Evolutionary conservation across 2,329 filamentous ascomycete species (phyloP).

Genomic region (Metarhizium album): DNA sequence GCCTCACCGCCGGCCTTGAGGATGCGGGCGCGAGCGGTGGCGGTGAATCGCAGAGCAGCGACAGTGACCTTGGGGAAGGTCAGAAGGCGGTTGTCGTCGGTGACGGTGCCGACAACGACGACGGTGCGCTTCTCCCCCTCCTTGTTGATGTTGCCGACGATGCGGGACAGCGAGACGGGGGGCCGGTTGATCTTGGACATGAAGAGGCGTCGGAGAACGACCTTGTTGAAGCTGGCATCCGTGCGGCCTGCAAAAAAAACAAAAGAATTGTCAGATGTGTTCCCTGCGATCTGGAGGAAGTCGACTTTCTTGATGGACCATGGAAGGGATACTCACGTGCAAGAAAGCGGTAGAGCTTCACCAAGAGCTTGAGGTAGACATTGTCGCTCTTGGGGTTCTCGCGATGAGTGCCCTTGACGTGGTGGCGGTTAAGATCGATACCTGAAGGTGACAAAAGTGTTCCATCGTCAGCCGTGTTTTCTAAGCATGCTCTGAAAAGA

Average conservation of each 20-base stretch:
- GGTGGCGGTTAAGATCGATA: constrained; percentile 63
- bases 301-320: no score
- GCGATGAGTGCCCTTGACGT: constrained; percentile 66
- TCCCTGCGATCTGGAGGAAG: no score
- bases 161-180: constrained; percentile 87
- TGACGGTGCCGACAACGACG: constrained; percentile 89
- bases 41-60: constrained; percentile 92
- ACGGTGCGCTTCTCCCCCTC: constrained; percentile 70
- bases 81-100: constrained; percentile 92
- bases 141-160: constrained; percentile 59
- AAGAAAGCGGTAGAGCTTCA: constrained; percentile 97
- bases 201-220: constrained; percentile 91
- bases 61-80: constrained; percentile 85
- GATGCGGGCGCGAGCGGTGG: constrained; percentile 90
- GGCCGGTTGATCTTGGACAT: constrained; percentile 98
- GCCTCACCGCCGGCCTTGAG: constrained; percentile 87
- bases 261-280: neutral
- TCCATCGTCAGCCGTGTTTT: constrained; percentile 50
- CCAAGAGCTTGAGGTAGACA: constrained; percentile 92
- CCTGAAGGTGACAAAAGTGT: constrained; percentile 32
- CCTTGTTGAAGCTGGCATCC: constrained; percentile 97
- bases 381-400: constrained; percentile 97
- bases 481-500: constrained; percentile 50
- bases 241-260: constrained; percentile 75
- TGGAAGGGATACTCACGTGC: constrained; percentile 63